These are phyloP conservation scores for Gonapodya prolifera DNA, from an alignment of 192 early-diverging fungal genomes.

Conservation along the genomic window DNA sequence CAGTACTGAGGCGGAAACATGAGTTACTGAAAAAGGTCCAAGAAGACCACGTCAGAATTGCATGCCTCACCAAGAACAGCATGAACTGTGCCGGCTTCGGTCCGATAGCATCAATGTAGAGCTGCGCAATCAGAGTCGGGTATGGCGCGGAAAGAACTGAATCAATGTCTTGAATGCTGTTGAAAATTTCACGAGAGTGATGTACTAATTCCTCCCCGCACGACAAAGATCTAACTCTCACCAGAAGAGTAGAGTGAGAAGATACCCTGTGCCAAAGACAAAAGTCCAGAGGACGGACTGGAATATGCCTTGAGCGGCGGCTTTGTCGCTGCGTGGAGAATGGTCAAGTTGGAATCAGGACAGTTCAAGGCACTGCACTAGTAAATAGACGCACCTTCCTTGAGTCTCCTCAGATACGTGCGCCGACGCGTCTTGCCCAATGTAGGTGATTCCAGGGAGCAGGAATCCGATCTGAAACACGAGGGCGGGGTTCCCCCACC, in stretches of 20 bases:
- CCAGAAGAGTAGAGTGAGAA: background rate
- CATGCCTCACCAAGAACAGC: background rate
- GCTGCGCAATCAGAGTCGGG: background rate
- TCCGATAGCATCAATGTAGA: background rate
- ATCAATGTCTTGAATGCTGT: background rate
- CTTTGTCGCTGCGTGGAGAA: slow-evolving; percentile 10
- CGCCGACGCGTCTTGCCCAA: slow-evolving; percentile 29
- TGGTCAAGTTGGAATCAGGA: no score
- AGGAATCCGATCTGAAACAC: slow-evolving; percentile 26
- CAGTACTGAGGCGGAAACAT: background rate
- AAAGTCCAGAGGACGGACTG: background rate
- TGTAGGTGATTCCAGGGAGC: slow-evolving; percentile 20
- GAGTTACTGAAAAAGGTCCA: background rate
- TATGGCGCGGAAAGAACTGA: background rate
- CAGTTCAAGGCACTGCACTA: no score
- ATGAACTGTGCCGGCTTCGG: background rate
- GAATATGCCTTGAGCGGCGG: slow-evolving; percentile 17
- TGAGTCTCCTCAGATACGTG: slow-evolving; percentile 32
- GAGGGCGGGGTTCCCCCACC: slow-evolving; percentile 14
- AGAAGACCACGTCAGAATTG: no score
- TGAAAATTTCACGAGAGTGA: background rate
- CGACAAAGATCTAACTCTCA: background rate
- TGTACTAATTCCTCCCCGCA: no score
- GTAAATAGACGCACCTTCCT: background rate
- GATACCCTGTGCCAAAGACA: background rate